Base-by-base conservation (phyloP, 2,329 filamentous ascomycete genomes). In the Paecilomyces niveus region DNA sequence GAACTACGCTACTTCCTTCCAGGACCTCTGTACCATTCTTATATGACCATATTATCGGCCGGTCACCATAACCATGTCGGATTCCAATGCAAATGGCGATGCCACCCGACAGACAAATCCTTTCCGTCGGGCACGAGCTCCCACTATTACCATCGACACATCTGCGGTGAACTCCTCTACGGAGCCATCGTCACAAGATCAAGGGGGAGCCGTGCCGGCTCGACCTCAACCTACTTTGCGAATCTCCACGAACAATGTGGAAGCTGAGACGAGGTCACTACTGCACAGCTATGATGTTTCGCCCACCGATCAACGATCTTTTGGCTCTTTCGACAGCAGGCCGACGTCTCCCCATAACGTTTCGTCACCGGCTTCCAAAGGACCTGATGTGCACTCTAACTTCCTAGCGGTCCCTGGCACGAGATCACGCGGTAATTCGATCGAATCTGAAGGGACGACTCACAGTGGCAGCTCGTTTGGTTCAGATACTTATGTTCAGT, bases 301-400 rank as follows among this genome's bases (percentile, higher is more conserved):
- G 8, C 73, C 76, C 15, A 74, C 80, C 1, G 83, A 87, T 63
- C 69, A 81, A 53, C 80, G 80, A 58, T 77, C 78, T 18, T 77
- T 80, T 55, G 77, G 73, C 55, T 86, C 84, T 13, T 86, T 85
- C 58, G 85, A 88, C 53, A 85, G 83, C 65, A 77, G 85, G 64
- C 86, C 86, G 10, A 86, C 82, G 2, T 88, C 86, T 49, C 84
- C 85, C 5, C 86, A 88, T 69, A 88, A 89, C 73, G 74, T 88
- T 49, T 88, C 85, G 0, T 87, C 86, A 10, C 85, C 86, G 2
- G 80, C 80, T 10, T 73, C 78, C 21, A 81, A 80, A 64, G 77
- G 76, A 65, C 76, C 77, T 32, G 82, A 83, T 29, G 67, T 74
- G n/a, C 73, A 80, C 57, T 72, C 74, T 4, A 83, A 81, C 57